These are phyloP conservation scores for Verticillium alfalfae DNA, from an alignment of 2,329 filamentous ascomycete species.

Conservation along the genomic window DNA sequence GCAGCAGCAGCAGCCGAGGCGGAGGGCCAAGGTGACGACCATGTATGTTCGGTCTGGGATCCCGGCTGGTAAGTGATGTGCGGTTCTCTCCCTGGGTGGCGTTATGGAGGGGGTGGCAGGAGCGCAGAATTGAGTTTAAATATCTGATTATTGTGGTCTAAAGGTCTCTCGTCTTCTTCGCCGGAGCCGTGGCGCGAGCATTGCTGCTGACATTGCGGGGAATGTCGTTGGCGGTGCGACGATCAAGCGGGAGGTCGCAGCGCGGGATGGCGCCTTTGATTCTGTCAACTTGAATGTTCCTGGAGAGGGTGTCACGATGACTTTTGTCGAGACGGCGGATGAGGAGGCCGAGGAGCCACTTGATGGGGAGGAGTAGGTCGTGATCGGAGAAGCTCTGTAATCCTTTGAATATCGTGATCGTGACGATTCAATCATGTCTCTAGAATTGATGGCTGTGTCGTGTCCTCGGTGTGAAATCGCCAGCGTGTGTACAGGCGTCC, in stretches of 20 bases:
- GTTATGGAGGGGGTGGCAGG: not conserved
- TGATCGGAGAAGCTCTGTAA: not conserved
- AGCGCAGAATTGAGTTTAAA: not conserved
- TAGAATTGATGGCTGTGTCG: too few relatives aligned
- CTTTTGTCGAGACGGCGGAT: constrained; percentile 35
- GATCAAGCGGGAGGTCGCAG: constrained; percentile 7
- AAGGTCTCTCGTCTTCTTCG: constrained; percentile 10
- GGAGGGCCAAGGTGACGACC: constrained; percentile 37
- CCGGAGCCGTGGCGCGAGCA: constrained; percentile 6
- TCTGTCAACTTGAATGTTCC: constrained; percentile 39
- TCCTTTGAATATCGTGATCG: too few relatives aligned
- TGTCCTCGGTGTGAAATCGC: too few relatives aligned
- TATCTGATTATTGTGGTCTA: not conserved
- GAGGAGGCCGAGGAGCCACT: constrained; percentile 11
- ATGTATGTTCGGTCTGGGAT: constrained; percentile 40
- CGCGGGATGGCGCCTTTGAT: constrained; percentile 22
- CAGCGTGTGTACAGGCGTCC: too few relatives aligned
- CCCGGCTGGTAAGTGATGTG: constrained; percentile 30
- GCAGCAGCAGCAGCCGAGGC: constrained; percentile 18
- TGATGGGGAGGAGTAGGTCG: constrained; percentile 20
- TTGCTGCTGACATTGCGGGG: not conserved
- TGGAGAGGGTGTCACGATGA: constrained; percentile 39
- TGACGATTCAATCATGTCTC: too few relatives aligned
- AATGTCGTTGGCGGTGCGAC: constrained; percentile 4
- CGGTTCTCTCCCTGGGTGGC: not conserved